Base-by-base conservation (phyloP, 1,284 basidiomycete species). In the Amylostereum chailletii region DNA sequence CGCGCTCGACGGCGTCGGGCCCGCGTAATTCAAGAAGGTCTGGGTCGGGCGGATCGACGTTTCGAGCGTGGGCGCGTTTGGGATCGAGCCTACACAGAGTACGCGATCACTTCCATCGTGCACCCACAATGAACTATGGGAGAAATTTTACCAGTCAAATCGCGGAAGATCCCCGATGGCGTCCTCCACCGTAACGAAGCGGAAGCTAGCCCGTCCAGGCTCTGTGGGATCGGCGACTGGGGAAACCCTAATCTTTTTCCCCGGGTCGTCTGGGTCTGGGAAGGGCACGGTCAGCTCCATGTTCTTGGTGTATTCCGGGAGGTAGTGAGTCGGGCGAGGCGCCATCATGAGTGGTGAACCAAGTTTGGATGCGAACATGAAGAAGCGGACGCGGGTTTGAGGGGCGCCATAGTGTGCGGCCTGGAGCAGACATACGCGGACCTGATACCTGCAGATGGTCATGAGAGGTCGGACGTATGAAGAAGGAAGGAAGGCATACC, bases 381-480 rank as follows among this genome's bases (percentile, higher is more conserved):
- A 83, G 62, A 90, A 87, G 0, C 86, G 75, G 33, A 80, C 65
- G 1, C 87, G 73, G 2, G 69, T 62, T 62, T 90, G 87, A 1
- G 87, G 86, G 1, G 80, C 71, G 1, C 87, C 86, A 57, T 86
- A 88, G 50, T 86, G 77, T 0, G 70, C 84, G 5, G 84, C 84
- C 63, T 90, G 81, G 0, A 89, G 65, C 0, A 84, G 64, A 4
- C 69, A 72, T 58, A 76, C 81, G 0, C 77, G 72, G 4, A 84
- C 68, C 60, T 88, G 86, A 60, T 88, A 89, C 10, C 85, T 88
- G 42, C 36, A 26, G 26, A 46, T n/a, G 6, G 36, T 9, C 9
- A 46, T 47, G n/a, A 4, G 37, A 45, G 32, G 42, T 29, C 37
- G 11, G 9, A 40, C 34, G 3, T 7, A 30, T 6, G n/a, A 36